Evolutionary conservation across 148 eudicot species (phyloP).

Genomic region (Vaccinium corymbosum): DNA sequence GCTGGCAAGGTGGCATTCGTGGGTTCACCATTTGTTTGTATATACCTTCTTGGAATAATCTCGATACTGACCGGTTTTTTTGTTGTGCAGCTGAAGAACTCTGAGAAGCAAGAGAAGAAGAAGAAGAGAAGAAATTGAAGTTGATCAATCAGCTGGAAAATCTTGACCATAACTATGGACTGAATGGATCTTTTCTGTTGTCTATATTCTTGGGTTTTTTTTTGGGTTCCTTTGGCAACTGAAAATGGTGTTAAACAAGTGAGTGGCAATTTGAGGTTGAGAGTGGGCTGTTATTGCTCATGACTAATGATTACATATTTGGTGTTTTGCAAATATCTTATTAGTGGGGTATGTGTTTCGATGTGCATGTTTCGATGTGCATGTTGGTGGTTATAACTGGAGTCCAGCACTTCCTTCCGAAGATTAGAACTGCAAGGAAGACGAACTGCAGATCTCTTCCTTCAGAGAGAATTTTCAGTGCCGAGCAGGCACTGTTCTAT

Average conservation of each 20-base stretch:
- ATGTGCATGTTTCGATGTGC: neutral
- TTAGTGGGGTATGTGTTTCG: neutral
- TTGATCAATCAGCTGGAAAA: neutral
- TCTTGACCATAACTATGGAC: neutral
- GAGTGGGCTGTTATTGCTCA: neutral
- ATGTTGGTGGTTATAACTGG: too few species aligned
- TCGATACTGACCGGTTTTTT: neutral
- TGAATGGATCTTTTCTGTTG: neutral
- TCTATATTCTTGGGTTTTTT: neutral
- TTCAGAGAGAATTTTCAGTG: too few species aligned
- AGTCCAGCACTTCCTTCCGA: too few species aligned
- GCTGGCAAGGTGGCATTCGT: neutral
- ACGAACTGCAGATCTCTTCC: too few species aligned
- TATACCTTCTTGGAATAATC: neutral
- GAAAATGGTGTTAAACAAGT: neutral
- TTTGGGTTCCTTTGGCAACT: neutral
- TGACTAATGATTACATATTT: neutral
- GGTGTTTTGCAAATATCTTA: neutral
- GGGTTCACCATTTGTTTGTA: neutral
- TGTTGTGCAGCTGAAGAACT: constrained; percentile 61
- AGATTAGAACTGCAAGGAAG: too few species aligned
- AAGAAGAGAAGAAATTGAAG: constrained; percentile 52
- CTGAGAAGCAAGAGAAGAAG: constrained; percentile 62
- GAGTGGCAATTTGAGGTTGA: neutral
- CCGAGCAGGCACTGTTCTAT: too few species aligned